Conservation (phyloP, 2,329 filamentous ascomycete species). For the Xenosphaeropsis pyriputrescens region DNA sequence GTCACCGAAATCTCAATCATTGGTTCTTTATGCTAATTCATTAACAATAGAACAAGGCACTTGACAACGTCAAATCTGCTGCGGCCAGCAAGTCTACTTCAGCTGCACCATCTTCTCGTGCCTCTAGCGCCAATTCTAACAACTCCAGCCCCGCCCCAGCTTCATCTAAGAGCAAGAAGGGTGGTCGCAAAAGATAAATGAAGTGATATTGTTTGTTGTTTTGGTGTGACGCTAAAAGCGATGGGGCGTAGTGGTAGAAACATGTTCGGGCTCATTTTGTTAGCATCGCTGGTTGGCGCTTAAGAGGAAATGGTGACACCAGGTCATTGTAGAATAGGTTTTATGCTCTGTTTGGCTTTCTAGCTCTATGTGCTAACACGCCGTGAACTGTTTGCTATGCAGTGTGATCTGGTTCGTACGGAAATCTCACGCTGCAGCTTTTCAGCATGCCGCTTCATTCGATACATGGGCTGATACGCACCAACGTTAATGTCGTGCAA, state of each 20-base stretch:
- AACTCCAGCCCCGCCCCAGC: conserved; percentile 34
- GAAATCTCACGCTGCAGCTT: no score
- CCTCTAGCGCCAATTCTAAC: conserved; percentile 75
- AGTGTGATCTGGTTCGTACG: no score
- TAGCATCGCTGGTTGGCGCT: not conserved
- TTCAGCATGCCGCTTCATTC: no score
- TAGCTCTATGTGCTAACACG: no score
- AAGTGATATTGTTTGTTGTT: not conserved
- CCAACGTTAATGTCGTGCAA: no score
- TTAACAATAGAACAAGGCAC: conserved; percentile 65
- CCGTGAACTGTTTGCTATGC: no score
- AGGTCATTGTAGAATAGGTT: no score
- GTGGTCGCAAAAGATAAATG: conserved; percentile 34
- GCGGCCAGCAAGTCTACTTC: conserved; percentile 61
- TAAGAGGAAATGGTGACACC: not conserved
- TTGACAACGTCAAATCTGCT: conserved; percentile 70
- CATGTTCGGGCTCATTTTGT: not conserved
- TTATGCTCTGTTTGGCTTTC: no score
- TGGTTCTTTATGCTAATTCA: conserved; percentile 2
- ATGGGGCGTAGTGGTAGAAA: not conserved
- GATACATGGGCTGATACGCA: no score
- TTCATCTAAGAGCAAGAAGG: conserved; percentile 25
- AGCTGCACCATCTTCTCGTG: conserved; percentile 57
- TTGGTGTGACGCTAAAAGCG: not conserved
- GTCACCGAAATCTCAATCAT: conserved; percentile 3